Base-by-base conservation (phyloP, 1,139 yeast species). In the Yamadazyma blattariae region DNA sequence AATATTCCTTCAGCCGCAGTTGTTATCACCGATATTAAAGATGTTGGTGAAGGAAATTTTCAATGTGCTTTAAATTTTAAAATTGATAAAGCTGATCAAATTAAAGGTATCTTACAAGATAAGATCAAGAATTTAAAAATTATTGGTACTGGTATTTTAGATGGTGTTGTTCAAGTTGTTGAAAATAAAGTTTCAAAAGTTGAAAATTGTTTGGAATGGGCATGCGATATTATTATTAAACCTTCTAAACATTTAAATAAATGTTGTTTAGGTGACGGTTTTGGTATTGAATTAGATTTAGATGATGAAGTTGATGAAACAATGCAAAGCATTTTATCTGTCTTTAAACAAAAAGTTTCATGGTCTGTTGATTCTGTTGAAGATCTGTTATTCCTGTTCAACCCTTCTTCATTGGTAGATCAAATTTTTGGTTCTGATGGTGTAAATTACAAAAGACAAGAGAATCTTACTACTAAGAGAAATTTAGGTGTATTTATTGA, bases 241-340 rank as follows among this genome's bases (percentile, higher is more conserved):
- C 52, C 58, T 17, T 37, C 40, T 15, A 38, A 35, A 25, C 35
- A 40, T 6, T 18, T 39, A 16, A 48, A 48, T 24, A 45, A 44
- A 36, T 54, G 58, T 44, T 54, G 59, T 46, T 51, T 54, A 36
- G 58, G 57, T 14, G 50, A 50, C 29, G 46, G 42, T 33, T 55
- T 57, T 36, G 42, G 50, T 19, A 48, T 57, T 37, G 43, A 46
- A 16, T 54, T 50, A 36, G 52, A 54, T 24, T 54, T 47, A 47
- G 11, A 25, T 22, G 29, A 25, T 9, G 41, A 40, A 20, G 15
- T 46, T 36, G 32, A 36, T n/a, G 41, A 47, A 22, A 47, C 44
- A 22, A 37, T 42, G 34, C 24, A 42, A 5, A 7, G 7, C 7
- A 5, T 17, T 17, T 17, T 7, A 17, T 17, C 19, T 17, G 19